Evolutionary conservation across 148 eudicot species (phyloP).

Genomic region (Arctostaphylos glauca): DNA sequence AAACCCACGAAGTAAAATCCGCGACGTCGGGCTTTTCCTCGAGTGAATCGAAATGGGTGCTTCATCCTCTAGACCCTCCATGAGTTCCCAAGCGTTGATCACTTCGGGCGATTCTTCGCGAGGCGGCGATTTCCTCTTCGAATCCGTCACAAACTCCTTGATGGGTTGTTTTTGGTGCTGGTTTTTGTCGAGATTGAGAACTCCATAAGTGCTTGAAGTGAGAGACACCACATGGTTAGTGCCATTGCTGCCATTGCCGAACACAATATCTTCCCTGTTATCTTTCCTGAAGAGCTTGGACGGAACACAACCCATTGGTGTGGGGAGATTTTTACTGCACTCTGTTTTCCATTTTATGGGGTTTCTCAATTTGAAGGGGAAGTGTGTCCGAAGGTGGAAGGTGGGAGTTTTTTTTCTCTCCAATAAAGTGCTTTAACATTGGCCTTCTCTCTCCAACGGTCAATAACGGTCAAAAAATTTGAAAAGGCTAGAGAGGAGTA

Average conservation of each 20-base stretch:
- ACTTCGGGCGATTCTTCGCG: slow-evolving; percentile 44
- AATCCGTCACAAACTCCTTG: slow-evolving; percentile 1
- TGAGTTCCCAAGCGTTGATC: slow-evolving; percentile 82
- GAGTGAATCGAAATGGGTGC: slow-evolving; percentile 17
- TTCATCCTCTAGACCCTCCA: slow-evolving; percentile 78
- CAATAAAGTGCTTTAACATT: slow-evolving; percentile 32
- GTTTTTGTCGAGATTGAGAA: slow-evolving; percentile 56
- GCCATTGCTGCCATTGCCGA: slow-evolving; percentile 25
- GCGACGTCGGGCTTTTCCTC: slow-evolving; percentile 49
- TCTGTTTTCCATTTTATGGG: background rate
- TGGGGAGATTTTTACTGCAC: background rate
- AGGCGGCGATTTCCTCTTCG: slow-evolving; percentile 30
- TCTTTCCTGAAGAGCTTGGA: slow-evolving; percentile 56
- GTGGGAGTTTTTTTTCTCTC: background rate
- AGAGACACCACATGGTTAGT: slow-evolving; percentile 71
- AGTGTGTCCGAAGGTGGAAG: background rate
- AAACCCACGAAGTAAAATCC: slow-evolving; percentile 32
- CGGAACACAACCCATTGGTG: slow-evolving; percentile 82
- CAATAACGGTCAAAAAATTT: slow-evolving; percentile 66
- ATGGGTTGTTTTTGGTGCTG: background rate
- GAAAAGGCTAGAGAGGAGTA: slow-evolving; percentile 18
- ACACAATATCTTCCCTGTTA: slow-evolving; percentile 29
- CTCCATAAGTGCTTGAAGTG: slow-evolving; percentile 82
- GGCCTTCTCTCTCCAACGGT: slow-evolving; percentile 26
- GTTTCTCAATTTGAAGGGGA: slow-evolving; percentile 10